Percentiles rank a stretch among this genome's conserved stretches.
These are phyloP conservation scores for Penicillium alfredii DNA, from an alignment of 495 filamentous ascomycete species.

Conservation along the genomic window DNA sequence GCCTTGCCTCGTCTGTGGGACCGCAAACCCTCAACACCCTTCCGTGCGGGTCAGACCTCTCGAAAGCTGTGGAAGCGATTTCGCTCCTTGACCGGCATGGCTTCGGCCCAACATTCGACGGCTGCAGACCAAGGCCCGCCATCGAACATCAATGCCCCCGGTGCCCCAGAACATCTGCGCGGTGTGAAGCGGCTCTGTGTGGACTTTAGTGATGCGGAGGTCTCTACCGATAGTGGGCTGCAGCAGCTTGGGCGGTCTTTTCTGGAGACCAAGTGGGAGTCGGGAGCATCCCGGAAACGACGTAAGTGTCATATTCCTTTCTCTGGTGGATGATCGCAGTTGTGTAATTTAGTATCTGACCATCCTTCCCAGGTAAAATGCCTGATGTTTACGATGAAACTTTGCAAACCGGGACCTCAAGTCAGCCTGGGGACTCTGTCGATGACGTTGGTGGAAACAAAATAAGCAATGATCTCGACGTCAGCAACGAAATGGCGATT, in stretches of 20 bases:
- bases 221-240: conserved; percentile 1
- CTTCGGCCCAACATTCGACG: conserved; percentile 27
- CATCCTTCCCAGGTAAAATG: conserved; percentile 45
- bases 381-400: conserved; percentile 24
- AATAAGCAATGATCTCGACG: conserved; percentile 6
- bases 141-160: conserved; percentile 31
- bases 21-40: conserved; percentile 51
- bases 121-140: conserved; percentile 21
- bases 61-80: conserved; percentile 51
- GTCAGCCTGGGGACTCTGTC: not conserved
- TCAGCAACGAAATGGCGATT: conserved; percentile 9
- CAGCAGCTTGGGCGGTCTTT: conserved; percentile 30
- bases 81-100: conserved; percentile 37
- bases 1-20: conserved; percentile 44
- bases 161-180: conserved; percentile 26
- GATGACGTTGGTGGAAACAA: conserved; percentile 8
- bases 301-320: conserved; percentile 28
- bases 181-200: conserved; percentile 45
- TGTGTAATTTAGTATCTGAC: too few relatives aligned
- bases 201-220: conserved; percentile 11
- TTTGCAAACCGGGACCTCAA: not conserved
- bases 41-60: conserved; percentile 34
- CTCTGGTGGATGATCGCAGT: too few relatives aligned
- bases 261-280: conserved; percentile 38
- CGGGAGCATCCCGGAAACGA: conserved; percentile 27